Percentiles rank a stretch among this genome's conserved stretches.
phyloP scores from a whole-genome alignment of 192 early-diverging fungal species.

The Podila epicladia region DNA sequence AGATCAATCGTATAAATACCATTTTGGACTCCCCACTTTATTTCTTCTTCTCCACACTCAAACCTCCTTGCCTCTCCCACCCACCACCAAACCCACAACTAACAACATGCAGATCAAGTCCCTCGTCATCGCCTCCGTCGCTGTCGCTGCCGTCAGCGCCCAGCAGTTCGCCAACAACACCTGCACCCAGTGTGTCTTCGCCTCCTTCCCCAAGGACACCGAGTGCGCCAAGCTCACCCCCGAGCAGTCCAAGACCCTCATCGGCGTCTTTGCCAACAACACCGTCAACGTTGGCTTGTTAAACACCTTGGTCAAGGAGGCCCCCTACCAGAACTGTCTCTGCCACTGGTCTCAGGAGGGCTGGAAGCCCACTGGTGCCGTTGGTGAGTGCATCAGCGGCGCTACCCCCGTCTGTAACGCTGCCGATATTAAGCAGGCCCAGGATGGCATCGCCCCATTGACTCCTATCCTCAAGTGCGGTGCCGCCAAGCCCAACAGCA shows the following conservation, averaged over 20 bases:
- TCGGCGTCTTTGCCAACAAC: background rate
- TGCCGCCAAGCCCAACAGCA: background rate
- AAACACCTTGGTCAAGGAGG: background rate
- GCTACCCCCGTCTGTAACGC: conserved; percentile 23
- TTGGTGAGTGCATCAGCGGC: background rate
- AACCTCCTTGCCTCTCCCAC: background rate
- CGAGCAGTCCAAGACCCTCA: background rate
- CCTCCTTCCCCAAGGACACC: conserved; percentile 25
- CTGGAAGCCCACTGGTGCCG: conserved; percentile 4
- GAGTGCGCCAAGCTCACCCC: conserved; percentile 22
- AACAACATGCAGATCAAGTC: conserved; percentile 50
- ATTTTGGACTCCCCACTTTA: background rate
- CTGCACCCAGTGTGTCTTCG: conserved; percentile 30
- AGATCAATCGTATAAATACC: conserved; percentile 1
- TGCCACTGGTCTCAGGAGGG: conserved; percentile 22
- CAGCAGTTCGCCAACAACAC: conserved; percentile 21
- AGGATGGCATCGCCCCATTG: background rate
- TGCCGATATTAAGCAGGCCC: conserved; percentile 11
- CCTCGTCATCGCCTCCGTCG: conserved; percentile 43
- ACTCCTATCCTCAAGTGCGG: background rate
- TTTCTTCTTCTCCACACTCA: background rate
- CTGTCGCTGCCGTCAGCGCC: conserved; percentile 31
- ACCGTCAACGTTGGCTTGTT: background rate
- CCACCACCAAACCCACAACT: background rate
- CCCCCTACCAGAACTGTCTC: conserved; percentile 18